Evolutionary conservation across 805 yeast genomes (phyloP), one percentile per base, ranked within the genome.

Genomic region (Metschnikowia arizonensis): DNA sequence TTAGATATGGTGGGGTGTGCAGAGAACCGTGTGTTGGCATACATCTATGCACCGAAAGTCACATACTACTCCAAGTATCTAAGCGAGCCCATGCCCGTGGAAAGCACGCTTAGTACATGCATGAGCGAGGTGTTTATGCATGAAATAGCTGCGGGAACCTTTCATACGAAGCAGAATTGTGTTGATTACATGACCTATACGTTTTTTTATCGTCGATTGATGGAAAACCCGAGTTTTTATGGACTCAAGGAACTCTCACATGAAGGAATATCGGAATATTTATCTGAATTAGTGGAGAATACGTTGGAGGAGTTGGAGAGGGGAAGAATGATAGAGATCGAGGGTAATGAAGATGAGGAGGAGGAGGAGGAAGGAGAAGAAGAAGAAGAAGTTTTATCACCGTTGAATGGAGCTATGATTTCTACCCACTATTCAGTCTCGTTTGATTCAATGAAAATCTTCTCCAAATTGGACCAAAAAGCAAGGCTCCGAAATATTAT

Each of bases 101-200:
- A 95, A 62, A 88, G 97, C 64, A 78, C 74, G 54, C 58, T 89
- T 51, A 76, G 76, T 45, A 63, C 69, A 14, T 65, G 66, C 44
- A 52, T 89, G 11, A 82, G 78, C 48, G 97, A 93, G 59, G 72
- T 78, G 0, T 74, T 91, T 29, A 62, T 86, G 33, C 77, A 79
- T 36, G 98, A 88, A 54, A 82, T 89, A n/a, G 77, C 85, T 30
- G 76, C 81, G 5, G 70, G 78, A 2, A 70, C 81, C 11, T 76
- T 91, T 46, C 74, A 70, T 37, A 72, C 78, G 6, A 80, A 85
- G 58, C 97, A 90, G 56, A 93, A 85, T 53, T 87, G 95, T 55
- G 78, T 93, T 48, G 97, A 91, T 57, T 88, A 96, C 95, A 58
- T 93, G 28, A 85, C 97, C 0, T 87, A 78, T 60, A 77, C 96